Evolutionary conservation across 31 red algal genomes (phyloP), one percentile per base, ranked within the genome.

Genomic region (Bonnemaisonia californica): DNA sequence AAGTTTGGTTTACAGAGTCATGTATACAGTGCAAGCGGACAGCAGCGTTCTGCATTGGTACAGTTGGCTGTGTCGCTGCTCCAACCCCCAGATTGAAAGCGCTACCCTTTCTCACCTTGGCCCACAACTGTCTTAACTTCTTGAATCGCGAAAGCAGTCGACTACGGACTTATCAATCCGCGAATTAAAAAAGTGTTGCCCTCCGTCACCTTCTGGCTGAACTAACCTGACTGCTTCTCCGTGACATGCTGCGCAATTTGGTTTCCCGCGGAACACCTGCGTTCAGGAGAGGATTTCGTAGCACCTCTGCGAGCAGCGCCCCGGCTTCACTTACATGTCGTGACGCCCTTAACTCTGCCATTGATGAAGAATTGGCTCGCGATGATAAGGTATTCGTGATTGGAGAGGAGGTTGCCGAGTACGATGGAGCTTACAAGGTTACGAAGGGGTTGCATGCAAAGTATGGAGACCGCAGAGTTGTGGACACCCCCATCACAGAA

Each of bases 401-500:
- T 42, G 98, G 98, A 28, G 98, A 99, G 76, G 98, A 99, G 64
- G 93, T 99, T 47, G 98, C 89, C 39, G 70, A 94, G 45, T 99
- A 99, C 57, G 80, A 99, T 40, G 98, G 98, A 9, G 98, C 98
- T 2, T 99, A 99, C 88, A 99, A 99, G 80, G 94, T 99, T 40
- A 99, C 98, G 57, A 89, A 95, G 63, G 98, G 98, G 13, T 81
- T 99, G 8, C 74, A 83, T 26, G 86, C 67, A 33, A 96, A 96
- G 69, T 99, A 93, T 54, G 98, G 98, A 11, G 80, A 86, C 57
- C 73, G 79, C 24, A 85, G 98, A 13, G 64, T 99, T 62, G 91
- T 99, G 19, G 98, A 99, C 74, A 99, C 98, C 31, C 98, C 98
- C 34, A 99, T 99, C 55, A 93, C 98, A 1, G 98, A 99, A 77